A percentile compares a stretch with the other conserved stretches of the same genome.
phyloP scores from a whole-genome alignment of 2,329 filamentous ascomycete genomes.

The Pseudopithomyces maydicus region DNA sequence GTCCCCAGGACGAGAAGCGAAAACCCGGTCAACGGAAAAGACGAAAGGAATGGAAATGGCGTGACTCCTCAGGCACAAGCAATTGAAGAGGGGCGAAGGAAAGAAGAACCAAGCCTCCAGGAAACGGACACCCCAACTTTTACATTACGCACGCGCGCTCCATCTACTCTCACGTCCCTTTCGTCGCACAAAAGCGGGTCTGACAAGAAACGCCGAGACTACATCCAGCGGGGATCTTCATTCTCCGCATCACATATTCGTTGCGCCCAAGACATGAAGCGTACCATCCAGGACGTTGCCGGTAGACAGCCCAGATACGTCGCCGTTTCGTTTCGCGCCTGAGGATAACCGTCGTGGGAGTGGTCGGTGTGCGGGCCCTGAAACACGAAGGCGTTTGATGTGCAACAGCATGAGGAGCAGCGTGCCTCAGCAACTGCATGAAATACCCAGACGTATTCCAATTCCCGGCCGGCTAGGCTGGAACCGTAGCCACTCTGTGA shows the following conservation, averaged over 20 bases:
- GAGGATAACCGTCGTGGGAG: not conserved
- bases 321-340: constrained; percentile 8
- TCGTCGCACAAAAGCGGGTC: constrained; percentile 22
- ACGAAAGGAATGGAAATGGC: constrained; percentile 19
- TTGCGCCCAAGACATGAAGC: constrained; percentile 1
- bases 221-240: constrained; percentile 23
- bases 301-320: not conserved
- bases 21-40: constrained; percentile 40
- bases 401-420: constrained; percentile 8
- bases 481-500: not conserved
- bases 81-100: constrained; percentile 22
- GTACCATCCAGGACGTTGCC: not conserved
- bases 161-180: constrained; percentile 20
- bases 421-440: constrained; percentile 9
- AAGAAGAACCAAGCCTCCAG: constrained; percentile 9
- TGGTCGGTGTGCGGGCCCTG: constrained; percentile 7
- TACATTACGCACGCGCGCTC: constrained; percentile 28
- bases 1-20: constrained; percentile 37
- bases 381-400: constrained; percentile 12
- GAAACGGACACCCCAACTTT: constrained; percentile 35
- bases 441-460: not conserved
- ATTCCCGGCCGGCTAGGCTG: not conserved
- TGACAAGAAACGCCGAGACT: constrained; percentile 9
- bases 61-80: constrained; percentile 25
- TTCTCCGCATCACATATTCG: constrained; percentile 11